phyloP scores from a whole-genome alignment of 2,329 filamentous ascomycete genomes.

The Curvularia verruculosa region DNA sequence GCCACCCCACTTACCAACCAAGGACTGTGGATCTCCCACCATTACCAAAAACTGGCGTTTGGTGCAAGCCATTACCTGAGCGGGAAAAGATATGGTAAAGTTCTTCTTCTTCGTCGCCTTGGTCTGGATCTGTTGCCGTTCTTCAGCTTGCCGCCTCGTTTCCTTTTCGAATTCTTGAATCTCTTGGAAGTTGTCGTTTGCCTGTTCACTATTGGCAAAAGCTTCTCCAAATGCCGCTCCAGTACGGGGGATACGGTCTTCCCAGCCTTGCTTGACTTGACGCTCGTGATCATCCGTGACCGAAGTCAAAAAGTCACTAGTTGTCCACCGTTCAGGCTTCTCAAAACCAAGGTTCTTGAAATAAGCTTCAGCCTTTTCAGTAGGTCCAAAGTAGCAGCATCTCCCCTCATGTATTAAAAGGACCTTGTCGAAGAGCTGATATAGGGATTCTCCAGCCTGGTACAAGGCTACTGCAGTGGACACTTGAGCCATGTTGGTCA shows the following conservation, averaged over 20 bases:
- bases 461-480: slow-evolving; percentile 73
- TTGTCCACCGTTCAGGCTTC: slow-evolving; percentile 70
- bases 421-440: slow-evolving; percentile 50
- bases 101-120: slow-evolving; percentile 52
- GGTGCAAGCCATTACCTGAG: slow-evolving; percentile 50
- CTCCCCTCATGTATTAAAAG: slow-evolving; percentile 50
- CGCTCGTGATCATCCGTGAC: slow-evolving; percentile 69
- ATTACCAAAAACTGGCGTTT: slow-evolving; percentile 57
- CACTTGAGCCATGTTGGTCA: slow-evolving; percentile 67
- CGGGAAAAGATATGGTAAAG: slow-evolving; percentile 48
- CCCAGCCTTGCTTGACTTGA: slow-evolving; percentile 61
- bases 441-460: slow-evolving; percentile 61
- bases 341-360: slow-evolving; percentile 72
- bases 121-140: slow-evolving; percentile 39
- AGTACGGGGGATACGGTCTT: slow-evolving; percentile 62
- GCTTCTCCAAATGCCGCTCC: slow-evolving; percentile 61
- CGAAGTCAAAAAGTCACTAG: slow-evolving; percentile 74
- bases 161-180: slow-evolving; percentile 50
- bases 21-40: slow-evolving; percentile 59
- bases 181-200: slow-evolving; percentile 48
- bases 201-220: slow-evolving; percentile 46
- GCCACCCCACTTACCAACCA: slow-evolving; percentile 55
- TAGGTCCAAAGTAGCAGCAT: slow-evolving; percentile 66
- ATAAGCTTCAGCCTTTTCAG: slow-evolving; percentile 66
- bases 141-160: slow-evolving; percentile 37